phyloP scores from a whole-genome alignment of 169 alveolate genomes.

The Plasmodium fragile region DNA sequence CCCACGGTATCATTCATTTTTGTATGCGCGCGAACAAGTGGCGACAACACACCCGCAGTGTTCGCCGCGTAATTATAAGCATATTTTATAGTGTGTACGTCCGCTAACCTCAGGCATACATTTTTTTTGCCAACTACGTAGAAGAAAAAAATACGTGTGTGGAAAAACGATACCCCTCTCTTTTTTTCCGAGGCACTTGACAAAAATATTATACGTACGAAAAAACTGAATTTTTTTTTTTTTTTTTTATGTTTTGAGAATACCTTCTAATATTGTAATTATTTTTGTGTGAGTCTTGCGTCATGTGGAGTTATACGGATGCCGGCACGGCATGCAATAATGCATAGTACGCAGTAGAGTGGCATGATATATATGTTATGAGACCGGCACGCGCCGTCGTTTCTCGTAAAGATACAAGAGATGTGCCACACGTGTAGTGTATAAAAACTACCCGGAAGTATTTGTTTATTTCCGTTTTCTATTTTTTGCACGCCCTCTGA shows the following conservation, averaged over 20 bases:
- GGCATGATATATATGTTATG: background rate
- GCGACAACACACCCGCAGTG: background rate
- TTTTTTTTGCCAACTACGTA: background rate
- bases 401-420: background rate
- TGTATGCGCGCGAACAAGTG: background rate
- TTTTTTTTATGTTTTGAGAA: slow-evolving; percentile 3
- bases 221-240: background rate
- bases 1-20: background rate
- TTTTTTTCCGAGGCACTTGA: background rate
- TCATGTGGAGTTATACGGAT: background rate
- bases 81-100: background rate
- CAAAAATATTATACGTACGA: background rate
- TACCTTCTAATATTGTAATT: background rate
- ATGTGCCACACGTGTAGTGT: background rate
- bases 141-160: background rate
- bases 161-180: background rate
- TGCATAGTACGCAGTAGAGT: background rate
- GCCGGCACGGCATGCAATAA: background rate
- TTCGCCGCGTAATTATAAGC: background rate
- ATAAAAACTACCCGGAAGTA: background rate
- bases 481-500: background rate
- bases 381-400: background rate
- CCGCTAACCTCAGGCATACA: background rate
- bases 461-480: background rate
- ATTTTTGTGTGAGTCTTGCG: background rate